phyloP scores from a whole-genome alignment of 306 rosid species.

The Adenanthera pavonina region DNA sequence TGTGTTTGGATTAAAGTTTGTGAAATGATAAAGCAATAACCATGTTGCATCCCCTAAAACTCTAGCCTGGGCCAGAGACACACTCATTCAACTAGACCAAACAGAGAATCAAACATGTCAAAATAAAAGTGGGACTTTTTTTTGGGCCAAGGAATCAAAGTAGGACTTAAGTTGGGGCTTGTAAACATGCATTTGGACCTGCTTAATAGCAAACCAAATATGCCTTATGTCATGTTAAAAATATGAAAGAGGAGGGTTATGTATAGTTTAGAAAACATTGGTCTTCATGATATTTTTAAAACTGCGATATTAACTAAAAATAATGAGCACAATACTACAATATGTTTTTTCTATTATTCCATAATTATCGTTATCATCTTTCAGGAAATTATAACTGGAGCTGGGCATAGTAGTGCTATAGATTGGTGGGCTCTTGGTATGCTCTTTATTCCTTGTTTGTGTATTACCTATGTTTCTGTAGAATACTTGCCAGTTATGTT shows the following conservation, averaged over 20 bases:
- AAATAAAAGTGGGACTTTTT: no score
- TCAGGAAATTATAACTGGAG: slow-evolving; percentile 93
- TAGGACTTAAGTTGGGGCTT: no score
- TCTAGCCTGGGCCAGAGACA: no score
- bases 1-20: no score
- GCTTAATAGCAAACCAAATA: no score
- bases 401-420: slow-evolving; percentile 82
- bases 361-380: slow-evolving; percentile 35
- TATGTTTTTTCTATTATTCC: neutral
- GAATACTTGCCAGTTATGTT: neutral
- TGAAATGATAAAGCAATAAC: no score
- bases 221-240: neutral
- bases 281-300: neutral
- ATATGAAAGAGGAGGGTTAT: neutral
- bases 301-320: neutral
- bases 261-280: neutral
- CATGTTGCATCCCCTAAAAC: no score
- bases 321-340: neutral
- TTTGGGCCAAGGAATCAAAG: no score
- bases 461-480: slow-evolving; percentile 6
- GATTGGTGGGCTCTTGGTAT: slow-evolving; percentile 99
- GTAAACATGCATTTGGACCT: no score
- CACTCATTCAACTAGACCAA: no score
- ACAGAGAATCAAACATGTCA: no score
- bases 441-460: slow-evolving; percentile 34